These are phyloP conservation scores for Talaromyces amestolkiae DNA, from an alignment of 2,329 filamentous ascomycete genomes.

Conservation along the genomic window DNA sequence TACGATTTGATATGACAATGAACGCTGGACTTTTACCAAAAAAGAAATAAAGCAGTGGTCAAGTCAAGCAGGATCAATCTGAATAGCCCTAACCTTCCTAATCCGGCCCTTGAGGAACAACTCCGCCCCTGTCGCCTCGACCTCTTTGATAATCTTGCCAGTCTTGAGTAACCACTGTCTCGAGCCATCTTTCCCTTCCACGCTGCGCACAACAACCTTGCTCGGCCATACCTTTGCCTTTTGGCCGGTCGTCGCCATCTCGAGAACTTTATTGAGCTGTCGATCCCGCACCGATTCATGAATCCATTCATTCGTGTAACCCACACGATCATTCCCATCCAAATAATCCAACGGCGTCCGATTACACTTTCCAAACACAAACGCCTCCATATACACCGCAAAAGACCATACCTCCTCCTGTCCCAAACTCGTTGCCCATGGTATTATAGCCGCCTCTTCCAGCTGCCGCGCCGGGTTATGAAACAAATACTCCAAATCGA, in stretches of 20 bases:
- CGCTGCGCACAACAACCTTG: not conserved
- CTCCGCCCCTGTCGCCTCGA: slow-evolving; percentile 16
- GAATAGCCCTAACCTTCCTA: slow-evolving; percentile 15
- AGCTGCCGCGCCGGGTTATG: slow-evolving; percentile 18
- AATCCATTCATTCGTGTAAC: slow-evolving; percentile 20
- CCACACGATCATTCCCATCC: slow-evolving; percentile 15
- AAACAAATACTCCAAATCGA: slow-evolving; percentile 26
- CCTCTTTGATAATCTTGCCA: slow-evolving; percentile 11
- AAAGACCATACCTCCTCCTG: slow-evolving; percentile 16
- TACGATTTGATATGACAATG: not conserved
- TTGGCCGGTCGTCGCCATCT: not conserved
- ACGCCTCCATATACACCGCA: slow-evolving; percentile 16
- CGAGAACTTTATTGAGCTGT: not conserved
- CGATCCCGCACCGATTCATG: slow-evolving; percentile 19
- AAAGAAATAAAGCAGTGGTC: not conserved
- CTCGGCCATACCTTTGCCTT: slow-evolving; percentile 37
- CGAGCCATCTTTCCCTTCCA: not conserved
- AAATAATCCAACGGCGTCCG: slow-evolving; percentile 21
- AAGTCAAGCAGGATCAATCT: slow-evolving; percentile 19
- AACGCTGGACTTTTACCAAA: not conserved
- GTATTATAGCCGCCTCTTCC: slow-evolving; percentile 3
- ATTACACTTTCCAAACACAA: slow-evolving; percentile 18
- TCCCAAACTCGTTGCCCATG: slow-evolving; percentile 24
- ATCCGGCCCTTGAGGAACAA: slow-evolving; percentile 19
- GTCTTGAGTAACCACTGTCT: slow-evolving; percentile 14